Conservation (phyloP, 306 rosid genomes). For the Pueraria montana region DNA sequence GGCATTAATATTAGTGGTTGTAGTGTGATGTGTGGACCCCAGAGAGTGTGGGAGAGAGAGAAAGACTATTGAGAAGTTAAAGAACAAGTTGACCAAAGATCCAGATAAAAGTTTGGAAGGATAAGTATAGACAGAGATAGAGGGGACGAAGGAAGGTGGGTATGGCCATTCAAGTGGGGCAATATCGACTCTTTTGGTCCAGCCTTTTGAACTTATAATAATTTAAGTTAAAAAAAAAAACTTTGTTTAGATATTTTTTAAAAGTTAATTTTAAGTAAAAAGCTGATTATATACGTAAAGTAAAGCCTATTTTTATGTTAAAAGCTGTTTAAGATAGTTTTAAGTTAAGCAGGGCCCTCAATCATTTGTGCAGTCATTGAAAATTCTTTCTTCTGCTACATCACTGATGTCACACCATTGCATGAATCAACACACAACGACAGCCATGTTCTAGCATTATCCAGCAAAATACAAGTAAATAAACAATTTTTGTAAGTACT, state of each 20-base stretch:
- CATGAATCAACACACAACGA: background rate
- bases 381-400: background rate
- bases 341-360: background rate
- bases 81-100: slow-evolving; percentile 43
- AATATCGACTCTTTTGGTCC: too few relatives aligned
- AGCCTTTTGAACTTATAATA: background rate
- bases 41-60: background rate
- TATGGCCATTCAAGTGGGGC: background rate
- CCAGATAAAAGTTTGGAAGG: slow-evolving; percentile 33
- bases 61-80: background rate
- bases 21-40: background rate
- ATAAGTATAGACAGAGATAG: slow-evolving; percentile 11
- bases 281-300: too few relatives aligned
- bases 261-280: too few relatives aligned
- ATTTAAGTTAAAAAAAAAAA: too few relatives aligned
- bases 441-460: too few relatives aligned
- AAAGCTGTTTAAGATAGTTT: background rate
- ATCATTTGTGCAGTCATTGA: background rate
- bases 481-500: too few relatives aligned
- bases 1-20: background rate
- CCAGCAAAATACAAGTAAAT: background rate
- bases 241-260: background rate
- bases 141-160: slow-evolving; percentile 43
- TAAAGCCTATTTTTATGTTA: too few relatives aligned
- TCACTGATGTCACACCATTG: background rate